Conservation (phyloP, 306 rosid species). For the Inga laurina region DNA sequence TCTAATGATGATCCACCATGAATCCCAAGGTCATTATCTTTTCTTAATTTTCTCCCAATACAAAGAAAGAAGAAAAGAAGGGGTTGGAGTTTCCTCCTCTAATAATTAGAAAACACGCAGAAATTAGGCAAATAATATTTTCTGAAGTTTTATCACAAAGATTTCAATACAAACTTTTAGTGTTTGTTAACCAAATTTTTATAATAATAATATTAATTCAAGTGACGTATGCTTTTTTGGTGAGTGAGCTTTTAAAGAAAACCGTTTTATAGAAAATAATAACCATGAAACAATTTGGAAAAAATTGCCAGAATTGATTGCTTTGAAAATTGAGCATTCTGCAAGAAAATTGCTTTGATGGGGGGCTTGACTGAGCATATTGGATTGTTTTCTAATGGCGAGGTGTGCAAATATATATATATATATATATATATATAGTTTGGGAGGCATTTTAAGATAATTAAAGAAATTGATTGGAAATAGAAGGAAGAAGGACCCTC, state of each 20-base stretch:
- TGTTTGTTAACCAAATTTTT: background rate
- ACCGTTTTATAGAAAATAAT: background rate
- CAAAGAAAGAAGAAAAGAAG: background rate
- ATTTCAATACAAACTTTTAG: background rate
- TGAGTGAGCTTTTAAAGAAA: background rate
- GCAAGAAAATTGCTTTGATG: background rate
- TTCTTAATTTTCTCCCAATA: background rate
- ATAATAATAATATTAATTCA: background rate
- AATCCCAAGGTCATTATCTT: background rate
- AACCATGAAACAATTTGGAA: background rate
- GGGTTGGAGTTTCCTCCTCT: background rate
- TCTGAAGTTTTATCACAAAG: background rate
- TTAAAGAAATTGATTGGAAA: background rate
- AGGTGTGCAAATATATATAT: background rate
- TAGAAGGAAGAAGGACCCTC: background rate
- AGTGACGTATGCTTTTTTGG: background rate
- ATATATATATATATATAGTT: background rate
- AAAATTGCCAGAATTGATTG: background rate
- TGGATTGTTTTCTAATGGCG: background rate
- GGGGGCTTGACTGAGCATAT: background rate
- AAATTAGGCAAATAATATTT: too few relatives aligned
- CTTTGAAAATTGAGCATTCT: background rate
- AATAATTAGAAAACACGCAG: background rate
- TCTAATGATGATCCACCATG: background rate
- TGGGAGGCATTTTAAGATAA: background rate